Evolutionary conservation across 305 asterid species (phyloP).

Genomic region (Petunia hybrid): DNA sequence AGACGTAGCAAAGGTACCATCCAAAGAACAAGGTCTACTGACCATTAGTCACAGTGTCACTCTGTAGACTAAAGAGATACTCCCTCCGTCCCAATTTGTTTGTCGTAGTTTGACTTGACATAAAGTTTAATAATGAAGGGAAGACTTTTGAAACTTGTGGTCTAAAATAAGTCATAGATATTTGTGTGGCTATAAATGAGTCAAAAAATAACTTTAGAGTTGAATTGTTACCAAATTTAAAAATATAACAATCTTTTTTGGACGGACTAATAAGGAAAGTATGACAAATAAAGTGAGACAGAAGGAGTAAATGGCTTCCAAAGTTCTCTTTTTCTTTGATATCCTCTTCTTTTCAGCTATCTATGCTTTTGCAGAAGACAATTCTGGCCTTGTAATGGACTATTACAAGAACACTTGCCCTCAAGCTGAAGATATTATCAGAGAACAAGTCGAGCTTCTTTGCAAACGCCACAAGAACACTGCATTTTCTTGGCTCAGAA

Average conservation of each 20-base stretch:
- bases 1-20: background rate
- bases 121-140: no score
- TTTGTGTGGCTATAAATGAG: no score
- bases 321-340: constrained; percentile 49
- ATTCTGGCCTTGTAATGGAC: constrained; percentile 61
- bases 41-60: background rate
- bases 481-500: constrained; percentile 97
- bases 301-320: constrained; percentile 43
- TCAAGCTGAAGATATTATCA: constrained; percentile 86
- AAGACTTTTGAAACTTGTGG: no score
- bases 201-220: no score
- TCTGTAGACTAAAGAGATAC: background rate
- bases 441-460: constrained; percentile 85
- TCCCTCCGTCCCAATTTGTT: no score
- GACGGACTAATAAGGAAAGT: no score
- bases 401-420: constrained; percentile 81
- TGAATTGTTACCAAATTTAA: no score
- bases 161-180: no score
- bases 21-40: background rate
- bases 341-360: constrained; percentile 45
- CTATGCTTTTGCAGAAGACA: constrained; percentile 44
- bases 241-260: no score
- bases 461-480: constrained; percentile 99
- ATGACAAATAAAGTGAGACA: no score
- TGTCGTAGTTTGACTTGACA: no score